A percentile compares a stretch with the other conserved stretches of the same genome.
Conservation (phyloP, 768 basidiomycete genomes). For the Chlorophyllum brunneum region DNA sequence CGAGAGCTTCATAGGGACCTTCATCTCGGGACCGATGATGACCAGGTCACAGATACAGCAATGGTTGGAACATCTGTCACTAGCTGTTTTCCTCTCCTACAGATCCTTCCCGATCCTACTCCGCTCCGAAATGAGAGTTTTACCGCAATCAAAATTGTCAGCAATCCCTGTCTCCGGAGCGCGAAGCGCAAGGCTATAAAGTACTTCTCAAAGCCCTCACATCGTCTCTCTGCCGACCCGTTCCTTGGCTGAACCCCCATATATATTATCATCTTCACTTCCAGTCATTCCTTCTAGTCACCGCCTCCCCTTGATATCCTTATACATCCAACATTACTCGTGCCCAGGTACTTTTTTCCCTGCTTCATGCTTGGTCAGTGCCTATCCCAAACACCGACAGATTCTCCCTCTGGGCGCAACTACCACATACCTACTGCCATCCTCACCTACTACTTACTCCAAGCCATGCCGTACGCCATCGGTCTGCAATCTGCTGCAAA, state of each 20-base stretch:
- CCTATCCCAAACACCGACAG: constrained; percentile 19
- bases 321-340: background rate
- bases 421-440: constrained; percentile 23
- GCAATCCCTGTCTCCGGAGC: constrained; percentile 23
- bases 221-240: constrained; percentile 18
- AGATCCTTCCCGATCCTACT: constrained; percentile 19
- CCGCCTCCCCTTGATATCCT: constrained; percentile 10
- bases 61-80: constrained; percentile 3
- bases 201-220: constrained; percentile 17
- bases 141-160: constrained; percentile 24
- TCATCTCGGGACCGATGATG: constrained; percentile 30
- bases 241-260: constrained; percentile 27
- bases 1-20: constrained; percentile 22
- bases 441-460: constrained; percentile 21
- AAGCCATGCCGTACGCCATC: constrained; percentile 45
- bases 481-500: constrained; percentile 45
- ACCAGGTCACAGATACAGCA: constrained; percentile 6
- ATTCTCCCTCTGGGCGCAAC: constrained; percentile 13
- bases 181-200: constrained; percentile 25
- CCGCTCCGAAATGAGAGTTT: constrained; percentile 31
- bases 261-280: constrained; percentile 17
- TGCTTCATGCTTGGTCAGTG: background rate
- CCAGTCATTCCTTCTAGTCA: constrained; percentile 1
- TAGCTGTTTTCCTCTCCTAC: constrained; percentile 15
- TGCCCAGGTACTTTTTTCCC: background rate